Base-by-base conservation (phyloP, 768 basidiomycete species). In the Krasilnikovozyma curviuscula region DNA sequence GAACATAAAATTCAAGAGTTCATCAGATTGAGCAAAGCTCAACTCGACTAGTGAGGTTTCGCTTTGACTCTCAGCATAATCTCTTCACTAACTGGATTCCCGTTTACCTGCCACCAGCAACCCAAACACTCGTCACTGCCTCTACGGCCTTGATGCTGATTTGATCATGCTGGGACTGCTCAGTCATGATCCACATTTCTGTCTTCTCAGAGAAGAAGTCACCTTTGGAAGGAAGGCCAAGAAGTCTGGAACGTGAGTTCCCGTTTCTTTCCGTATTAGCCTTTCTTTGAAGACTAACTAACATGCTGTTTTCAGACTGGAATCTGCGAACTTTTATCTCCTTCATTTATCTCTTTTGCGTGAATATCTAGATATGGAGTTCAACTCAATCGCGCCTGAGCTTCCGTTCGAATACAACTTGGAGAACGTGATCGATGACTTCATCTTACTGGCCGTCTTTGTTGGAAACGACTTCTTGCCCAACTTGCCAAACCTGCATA, bases 1-100 rank as follows among this genome's bases (percentile, higher is more conserved):
- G 93, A 98, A 63, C 93, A 98, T 74, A 98, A 98, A 71, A 89
- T 98, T 56, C 95, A 97, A 83, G 93, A 95, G 63, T 98, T 89
- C 66, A 97, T 98, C 62, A 80, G 93, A 32, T 67, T 86, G 52
- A 79, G 81, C 44, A 81, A 89, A 57, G 89, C 93, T 27, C 93
- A 97, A 64, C 83, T 82, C 7, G 80, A 84, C 63, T 89, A 97
- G 60, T 58, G 34, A 24, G 57, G 0, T 23, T 27, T 21, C 37
- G 13, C 5, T 7, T 8, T 25, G 9, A 10, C 2, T 10, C 13
- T 8, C 7, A 14, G 16, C 28, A 9, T 7, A n/a, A n/a, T n/a
- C n/a, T n/a, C n/a, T n/a, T 13, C 7, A 4, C 18, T 39, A 37
- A 31, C 46, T 5, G 10, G 7, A 14, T 6, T 7, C 8, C 19